Evolutionary conservation across 2,329 filamentous ascomycete genomes (phyloP).

Genomic region (Epichloe sibirici): DNA sequence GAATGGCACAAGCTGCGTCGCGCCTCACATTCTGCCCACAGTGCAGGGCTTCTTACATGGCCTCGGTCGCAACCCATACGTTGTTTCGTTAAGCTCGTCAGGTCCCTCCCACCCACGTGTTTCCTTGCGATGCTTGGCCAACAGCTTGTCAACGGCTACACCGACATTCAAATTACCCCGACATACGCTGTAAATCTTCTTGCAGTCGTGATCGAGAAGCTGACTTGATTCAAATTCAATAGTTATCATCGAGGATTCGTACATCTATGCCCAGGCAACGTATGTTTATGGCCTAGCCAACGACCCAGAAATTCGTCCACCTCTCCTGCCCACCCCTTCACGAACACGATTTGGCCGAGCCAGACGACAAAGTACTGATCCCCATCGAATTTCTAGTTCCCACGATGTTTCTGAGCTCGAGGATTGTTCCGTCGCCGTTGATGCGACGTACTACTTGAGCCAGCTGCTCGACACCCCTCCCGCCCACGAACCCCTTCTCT

Average conservation of each 20-base stretch:
- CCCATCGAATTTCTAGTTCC: conserved; percentile 25
- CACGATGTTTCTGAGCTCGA: conserved; percentile 59
- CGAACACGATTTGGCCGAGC: neutral
- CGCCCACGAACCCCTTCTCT: conserved; percentile 74
- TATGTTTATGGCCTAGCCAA: conserved; percentile 12
- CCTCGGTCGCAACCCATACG: neutral
- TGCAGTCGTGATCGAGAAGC: neutral
- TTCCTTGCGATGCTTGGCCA: neutral
- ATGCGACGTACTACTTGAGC: conserved; percentile 81
- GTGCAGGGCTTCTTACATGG: neutral
- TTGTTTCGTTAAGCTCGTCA: neutral
- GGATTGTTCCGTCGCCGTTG: conserved; percentile 67
- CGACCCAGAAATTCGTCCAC: neutral
- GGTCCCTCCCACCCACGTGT: neutral
- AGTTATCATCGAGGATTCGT: conserved; percentile 28
- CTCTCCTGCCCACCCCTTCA: neutral
- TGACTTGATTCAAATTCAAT: conserved; percentile 3
- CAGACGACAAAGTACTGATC: neutral
- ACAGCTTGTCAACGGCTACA: neutral
- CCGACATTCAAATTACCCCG: conserved; percentile 2
- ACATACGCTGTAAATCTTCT: neutral
- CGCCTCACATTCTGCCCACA: neutral
- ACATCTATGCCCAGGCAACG: conserved; percentile 27
- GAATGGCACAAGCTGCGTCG: neutral
- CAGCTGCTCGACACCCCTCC: conserved; percentile 59